Evolutionary conservation across 805 yeast genomes (phyloP).

Genomic region (Myxozyma vanderwaltii): DNA sequence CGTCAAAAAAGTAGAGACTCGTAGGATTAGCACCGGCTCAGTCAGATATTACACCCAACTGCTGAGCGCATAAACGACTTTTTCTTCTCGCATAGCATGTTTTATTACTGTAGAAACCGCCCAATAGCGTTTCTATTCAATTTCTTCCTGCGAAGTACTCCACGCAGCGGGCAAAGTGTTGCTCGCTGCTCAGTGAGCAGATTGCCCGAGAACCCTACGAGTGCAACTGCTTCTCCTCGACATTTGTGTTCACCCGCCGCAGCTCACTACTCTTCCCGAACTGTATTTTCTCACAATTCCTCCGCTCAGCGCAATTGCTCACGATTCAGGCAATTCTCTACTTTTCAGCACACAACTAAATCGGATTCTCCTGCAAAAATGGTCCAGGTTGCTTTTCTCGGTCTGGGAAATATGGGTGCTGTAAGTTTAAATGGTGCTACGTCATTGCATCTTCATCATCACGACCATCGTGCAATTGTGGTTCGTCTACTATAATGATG

Average conservation of each 20-base stretch:
- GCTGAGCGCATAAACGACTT: too few relatives aligned
- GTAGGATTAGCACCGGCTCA: too few relatives aligned
- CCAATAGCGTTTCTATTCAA: too few relatives aligned
- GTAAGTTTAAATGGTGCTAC: slow-evolving; percentile 12
- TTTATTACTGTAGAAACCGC: too few relatives aligned
- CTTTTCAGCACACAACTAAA: neutral
- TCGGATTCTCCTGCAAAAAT: slow-evolving; percentile 15
- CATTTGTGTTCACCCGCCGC: neutral
- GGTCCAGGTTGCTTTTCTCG: slow-evolving; percentile 32
- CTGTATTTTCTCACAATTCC: neutral
- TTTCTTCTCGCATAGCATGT: too few relatives aligned
- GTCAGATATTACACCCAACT: too few relatives aligned
- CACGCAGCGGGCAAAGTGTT: neutral
- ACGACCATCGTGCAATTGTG: neutral
- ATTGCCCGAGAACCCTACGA: neutral
- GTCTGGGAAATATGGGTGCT: slow-evolving; percentile 33
- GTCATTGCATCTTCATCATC: neutral
- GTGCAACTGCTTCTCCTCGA: neutral
- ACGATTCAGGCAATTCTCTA: neutral
- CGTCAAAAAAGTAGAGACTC: too few relatives aligned
- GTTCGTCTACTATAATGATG: neutral
- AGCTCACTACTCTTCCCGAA: neutral
- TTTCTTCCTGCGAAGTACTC: too few relatives aligned
- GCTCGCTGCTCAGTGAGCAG: neutral
- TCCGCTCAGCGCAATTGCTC: neutral